These are phyloP conservation scores for Myriangium duriaei DNA, from an alignment of 2,329 filamentous ascomycete species.

Conservation along the genomic window DNA sequence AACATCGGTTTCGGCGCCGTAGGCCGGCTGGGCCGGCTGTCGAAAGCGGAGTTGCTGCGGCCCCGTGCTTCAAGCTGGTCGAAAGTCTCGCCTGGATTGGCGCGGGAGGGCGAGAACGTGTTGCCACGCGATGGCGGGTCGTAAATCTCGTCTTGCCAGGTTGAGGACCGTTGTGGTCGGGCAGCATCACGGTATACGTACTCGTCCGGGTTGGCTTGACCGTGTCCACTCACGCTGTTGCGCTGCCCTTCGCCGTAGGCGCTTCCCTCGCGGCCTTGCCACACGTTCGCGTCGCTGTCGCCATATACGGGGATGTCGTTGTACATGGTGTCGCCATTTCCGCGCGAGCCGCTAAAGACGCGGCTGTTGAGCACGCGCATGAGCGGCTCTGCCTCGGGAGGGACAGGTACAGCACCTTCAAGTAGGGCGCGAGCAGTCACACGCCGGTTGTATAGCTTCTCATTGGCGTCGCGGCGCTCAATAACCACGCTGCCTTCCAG, in stretches of 20 bases:
- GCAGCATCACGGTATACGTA: conserved; percentile 41
- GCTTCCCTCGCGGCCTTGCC: conserved; percentile 62
- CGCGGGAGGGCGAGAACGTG: conserved; percentile 38
- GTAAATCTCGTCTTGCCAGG: conserved; percentile 67
- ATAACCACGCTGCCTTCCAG: conserved; percentile 88
- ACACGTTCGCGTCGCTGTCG: conserved; percentile 73
- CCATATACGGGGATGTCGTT: conserved; percentile 80
- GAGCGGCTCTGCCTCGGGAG: conserved; percentile 70
- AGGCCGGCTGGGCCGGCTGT: conserved; percentile 59
- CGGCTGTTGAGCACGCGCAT: conserved; percentile 76
- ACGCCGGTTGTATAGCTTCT: conserved; percentile 81
- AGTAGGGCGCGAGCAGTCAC: conserved; percentile 74
- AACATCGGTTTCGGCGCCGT: conserved; percentile 86
- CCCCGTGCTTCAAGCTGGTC: conserved; percentile 27
- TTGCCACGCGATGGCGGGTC: conserved; percentile 37
- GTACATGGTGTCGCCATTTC: conserved; percentile 59
- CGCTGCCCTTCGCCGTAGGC: conserved; percentile 56
- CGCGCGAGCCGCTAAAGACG: conserved; percentile 57
- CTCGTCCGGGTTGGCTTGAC: conserved; percentile 22
- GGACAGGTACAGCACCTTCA: conserved; percentile 62
- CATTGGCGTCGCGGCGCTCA: conserved; percentile 90
- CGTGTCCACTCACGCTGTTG: conserved; percentile 25
- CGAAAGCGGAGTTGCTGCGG: conserved; percentile 27
- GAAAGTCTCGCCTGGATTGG: conserved; percentile 39
- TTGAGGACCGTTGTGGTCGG: conserved; percentile 50